Evolutionary conservation across 371 early-diverging fungal species (phyloP), one percentile per base, ranked within the genome.

Genomic region (Lichtheimia ramosa): DNA sequence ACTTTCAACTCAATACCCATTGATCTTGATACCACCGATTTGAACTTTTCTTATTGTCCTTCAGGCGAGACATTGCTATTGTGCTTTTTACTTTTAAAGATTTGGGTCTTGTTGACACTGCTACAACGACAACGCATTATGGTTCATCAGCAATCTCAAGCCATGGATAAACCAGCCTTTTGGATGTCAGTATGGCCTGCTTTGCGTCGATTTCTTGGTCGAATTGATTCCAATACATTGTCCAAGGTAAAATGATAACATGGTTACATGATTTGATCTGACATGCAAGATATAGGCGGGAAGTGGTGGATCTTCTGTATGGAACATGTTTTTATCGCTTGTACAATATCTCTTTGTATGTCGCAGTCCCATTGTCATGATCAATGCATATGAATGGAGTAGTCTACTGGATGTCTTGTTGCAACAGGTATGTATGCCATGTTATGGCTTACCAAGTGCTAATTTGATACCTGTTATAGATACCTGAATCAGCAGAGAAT

Each of bases 331-430:
- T 51, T 43, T 79, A 27, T 78, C 79, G 2, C 42, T 83, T 15
- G 34, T 83, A 3, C 76, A 78, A 50, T 79, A 77, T 59, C 48
- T 83, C 6, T 73, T 75, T 62, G 59, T 59, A 10, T 57, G 68
- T 24, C 79, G 81, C 12, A 73, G 74, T 46, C 71, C 67, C 40
- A 64, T 73, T 39, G 66, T 74, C 3, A 57, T 74, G 62, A 58
- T 74, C 13, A 70, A 80, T 61, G 71, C 75, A 0, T 74, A 72
- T 43, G 83, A 83, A 62, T 83, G 83, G 83, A 68, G 61, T 28
- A 64, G 59, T 25, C 39, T 77, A 10, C 48, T 83, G 41, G 74
- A 77, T 56, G 58, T 59, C 20, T 58, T 82, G 2, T 27, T 68
- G 27, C 28, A 42, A 34, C 64, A 71, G 61, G 83, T 82, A 74